A percentile compares a stretch with the other conserved stretches of the same genome.
Evolutionary conservation across 306 rosid genomes (phyloP).

Genomic region (Quillaja saponaria): DNA sequence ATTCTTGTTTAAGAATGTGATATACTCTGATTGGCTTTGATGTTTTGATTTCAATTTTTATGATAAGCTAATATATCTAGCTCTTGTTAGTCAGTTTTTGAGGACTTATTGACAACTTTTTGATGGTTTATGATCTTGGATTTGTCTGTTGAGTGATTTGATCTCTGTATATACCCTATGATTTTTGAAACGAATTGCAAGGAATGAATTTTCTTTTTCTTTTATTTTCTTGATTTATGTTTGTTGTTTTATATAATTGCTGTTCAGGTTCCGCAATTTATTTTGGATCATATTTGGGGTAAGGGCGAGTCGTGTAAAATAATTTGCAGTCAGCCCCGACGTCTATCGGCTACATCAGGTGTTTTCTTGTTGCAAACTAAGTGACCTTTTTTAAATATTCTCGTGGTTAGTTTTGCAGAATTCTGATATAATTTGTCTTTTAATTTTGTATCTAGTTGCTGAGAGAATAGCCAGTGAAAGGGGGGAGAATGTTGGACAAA

Average conservation of each 20-base stretch:
- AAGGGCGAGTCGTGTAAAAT: conserved; percentile 80
- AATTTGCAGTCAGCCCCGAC: conserved; percentile 96
- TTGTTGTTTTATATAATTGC: conserved; percentile 29
- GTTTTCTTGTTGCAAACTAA: conserved; percentile 20
- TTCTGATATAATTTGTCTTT: conserved; percentile 16
- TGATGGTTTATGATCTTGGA: conserved; percentile 35
- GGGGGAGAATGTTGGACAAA: conserved; percentile 72
- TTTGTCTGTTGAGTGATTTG: conserved; percentile 19
- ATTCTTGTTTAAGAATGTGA: not conserved
- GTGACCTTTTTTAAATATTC: not conserved
- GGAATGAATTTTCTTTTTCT: conserved; percentile 22
- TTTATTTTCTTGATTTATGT: conserved; percentile 1
- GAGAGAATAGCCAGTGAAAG: conserved; percentile 88
- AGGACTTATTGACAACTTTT: conserved; percentile 17
- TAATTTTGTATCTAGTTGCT: conserved; percentile 57
- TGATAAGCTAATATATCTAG: not conserved
- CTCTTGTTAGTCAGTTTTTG: conserved; percentile 17
- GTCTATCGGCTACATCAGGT: conserved; percentile 95
- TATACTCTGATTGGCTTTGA: not conserved
- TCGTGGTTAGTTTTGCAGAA: not conserved
- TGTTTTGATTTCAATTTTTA: not conserved
- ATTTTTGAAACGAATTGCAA: conserved; percentile 25
- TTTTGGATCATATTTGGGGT: conserved; percentile 87
- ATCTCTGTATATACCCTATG: conserved; percentile 14
- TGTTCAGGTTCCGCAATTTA: conserved; percentile 87